Evolutionary conservation across 2,329 filamentous ascomycete species (phyloP).

Genomic region (Pestalotiopsis sp.): DNA sequence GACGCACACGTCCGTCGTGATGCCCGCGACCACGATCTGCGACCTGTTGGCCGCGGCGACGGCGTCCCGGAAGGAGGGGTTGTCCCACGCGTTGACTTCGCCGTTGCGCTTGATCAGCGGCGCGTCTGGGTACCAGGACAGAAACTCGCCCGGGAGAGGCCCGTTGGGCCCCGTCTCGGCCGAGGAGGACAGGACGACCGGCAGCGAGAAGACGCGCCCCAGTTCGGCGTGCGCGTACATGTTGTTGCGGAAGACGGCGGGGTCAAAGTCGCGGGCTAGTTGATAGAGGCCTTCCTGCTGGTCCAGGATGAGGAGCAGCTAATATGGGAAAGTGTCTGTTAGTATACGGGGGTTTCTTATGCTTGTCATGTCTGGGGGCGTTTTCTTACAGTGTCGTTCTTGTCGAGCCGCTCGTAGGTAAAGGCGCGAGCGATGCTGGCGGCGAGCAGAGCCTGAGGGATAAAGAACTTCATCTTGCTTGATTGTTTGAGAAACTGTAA

Average conservation of each 20-base stretch:
- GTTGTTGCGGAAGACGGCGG: conserved; percentile 66
- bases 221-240: conserved; percentile 70
- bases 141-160: conserved; percentile 69
- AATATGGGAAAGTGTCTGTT: conserved; percentile 31
- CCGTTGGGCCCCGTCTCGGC: conserved; percentile 72
- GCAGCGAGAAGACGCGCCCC: conserved; percentile 67
- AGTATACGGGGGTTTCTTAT: neutral
- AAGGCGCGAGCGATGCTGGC: conserved; percentile 19
- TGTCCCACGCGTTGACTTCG: conserved; percentile 80
- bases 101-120: conserved; percentile 70
- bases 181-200: conserved; percentile 72
- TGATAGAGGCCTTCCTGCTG: conserved; percentile 62
- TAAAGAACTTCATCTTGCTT: conserved; percentile 18
- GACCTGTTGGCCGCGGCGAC: conserved; percentile 66
- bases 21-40: conserved; percentile 74
- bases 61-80: conserved; percentile 66
- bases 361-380: neutral
- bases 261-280: conserved; percentile 67
- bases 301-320: conserved; percentile 62
- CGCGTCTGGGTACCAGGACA: conserved; percentile 67
- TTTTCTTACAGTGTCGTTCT: conserved; percentile 29
- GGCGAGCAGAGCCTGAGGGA: conserved; percentile 14
- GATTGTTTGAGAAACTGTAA: neutral
- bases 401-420: conserved; percentile 38
- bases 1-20: conserved; percentile 77